Base-by-base conservation (phyloP, 495 filamentous ascomycete species). In the Penicillium coffeae region DNA sequence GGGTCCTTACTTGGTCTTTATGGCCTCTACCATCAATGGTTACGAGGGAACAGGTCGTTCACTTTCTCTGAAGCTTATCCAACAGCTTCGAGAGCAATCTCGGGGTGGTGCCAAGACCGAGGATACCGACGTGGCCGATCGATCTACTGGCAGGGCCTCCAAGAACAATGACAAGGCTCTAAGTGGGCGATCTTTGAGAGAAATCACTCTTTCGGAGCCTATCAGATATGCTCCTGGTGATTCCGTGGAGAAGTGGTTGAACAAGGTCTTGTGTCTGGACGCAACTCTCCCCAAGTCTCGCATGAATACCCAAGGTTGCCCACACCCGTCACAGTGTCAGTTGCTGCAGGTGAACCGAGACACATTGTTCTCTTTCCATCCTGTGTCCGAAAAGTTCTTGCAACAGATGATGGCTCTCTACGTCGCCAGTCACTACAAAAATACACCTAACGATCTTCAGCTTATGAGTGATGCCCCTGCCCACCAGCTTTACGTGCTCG, bases 11-110 rank as follows among this genome's bases (percentile, higher is more conserved):
- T 74, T 97, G 18, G 90, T 97, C 3, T 99, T 99, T 72, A 99
- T 99, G 94, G 90, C 94, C 3, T 97, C 93, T 1, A 99, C 94
- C 12, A 96, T 99, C 70, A 97, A 96, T 59, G 94, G 94, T 44
- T 99, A 99, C 62, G 94, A 99, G 71, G 94, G 94, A 52, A 99
- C 94, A 2, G 94, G 94, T 22, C 80, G 94, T 33, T 96, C 92
- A 1, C 76, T 99, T 1, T 97, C 94, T 3, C 69, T 99, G 35
- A 99, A 99, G 69, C 76, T 99, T 50, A 97, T 99, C 51, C 91
- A 96, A 58, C 94, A 99, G 67, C 82, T 99, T 25, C 85, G 94
- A 40, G 93, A 99, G 56, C 90, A 97, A 60, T 93, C 93, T 15
- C 72, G 85, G 50, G 80, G 82, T 18, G 69, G 67, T 10, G 59